Conservation (phyloP, 1,284 basidiomycete species). For the Pyrrhoderma lamaoense region DNA sequence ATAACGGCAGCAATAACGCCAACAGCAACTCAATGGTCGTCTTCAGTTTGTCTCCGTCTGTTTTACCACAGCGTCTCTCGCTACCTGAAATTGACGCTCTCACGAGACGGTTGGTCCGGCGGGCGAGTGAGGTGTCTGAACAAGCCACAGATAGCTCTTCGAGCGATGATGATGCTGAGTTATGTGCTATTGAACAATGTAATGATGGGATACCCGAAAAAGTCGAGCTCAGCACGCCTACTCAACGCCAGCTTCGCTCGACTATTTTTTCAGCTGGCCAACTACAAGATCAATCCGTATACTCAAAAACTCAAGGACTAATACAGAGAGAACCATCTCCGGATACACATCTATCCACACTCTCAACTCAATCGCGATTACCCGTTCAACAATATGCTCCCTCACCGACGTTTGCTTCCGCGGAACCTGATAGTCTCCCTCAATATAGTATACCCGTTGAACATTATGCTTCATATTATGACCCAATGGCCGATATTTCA, state of each 20-base stretch:
- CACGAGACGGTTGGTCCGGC: not conserved
- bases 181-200: no score
- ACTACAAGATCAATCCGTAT: no score
- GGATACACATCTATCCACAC: not conserved
- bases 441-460: not conserved
- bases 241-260: no score
- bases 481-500: slow-evolving; percentile 67
- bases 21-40: not conserved
- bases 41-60: not conserved
- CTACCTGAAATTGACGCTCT: not conserved
- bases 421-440: not conserved
- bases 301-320: not conserved
- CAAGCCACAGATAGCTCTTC: not conserved
- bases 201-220: no score
- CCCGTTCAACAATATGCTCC: not conserved
- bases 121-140: not conserved
- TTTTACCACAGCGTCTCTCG: not conserved
- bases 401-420: slow-evolving; percentile 5
- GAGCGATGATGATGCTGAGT: no score
- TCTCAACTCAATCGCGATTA: not conserved
- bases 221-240: no score
- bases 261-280: no score
- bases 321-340: not conserved
- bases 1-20: not conserved
- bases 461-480: slow-evolving; percentile 27